Percentiles rank a stretch among this genome's conserved stretches.
phyloP scores from a whole-genome alignment of 257 asterid genomes.

The Paraleonurus japonicus region DNA sequence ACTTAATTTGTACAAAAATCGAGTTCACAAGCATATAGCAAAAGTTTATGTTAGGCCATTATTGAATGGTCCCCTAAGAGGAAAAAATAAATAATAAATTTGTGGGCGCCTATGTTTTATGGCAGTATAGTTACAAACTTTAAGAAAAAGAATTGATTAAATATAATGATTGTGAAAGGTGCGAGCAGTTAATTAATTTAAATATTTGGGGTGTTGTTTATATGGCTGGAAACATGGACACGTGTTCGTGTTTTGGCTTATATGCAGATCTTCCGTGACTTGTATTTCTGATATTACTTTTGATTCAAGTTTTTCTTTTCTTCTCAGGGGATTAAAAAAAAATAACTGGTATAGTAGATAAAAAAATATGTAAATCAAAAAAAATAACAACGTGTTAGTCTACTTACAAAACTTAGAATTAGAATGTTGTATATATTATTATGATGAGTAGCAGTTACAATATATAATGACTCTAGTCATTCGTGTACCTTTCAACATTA shows the following conservation, averaged over 20 bases:
- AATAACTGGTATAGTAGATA: too few species aligned
- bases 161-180: slow-evolving; percentile 28
- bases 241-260: slow-evolving; percentile 28
- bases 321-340: too few species aligned
- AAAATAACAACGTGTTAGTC: too few species aligned
- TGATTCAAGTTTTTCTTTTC: not conserved
- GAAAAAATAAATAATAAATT: not conserved
- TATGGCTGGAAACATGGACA: slow-evolving; percentile 50
- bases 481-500: too few species aligned
- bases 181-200: slow-evolving; percentile 17
- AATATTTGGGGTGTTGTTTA: slow-evolving; percentile 20
- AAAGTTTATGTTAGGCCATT: slow-evolving; percentile 3
- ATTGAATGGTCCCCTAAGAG: slow-evolving; percentile 27
- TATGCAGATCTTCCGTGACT: not conserved
- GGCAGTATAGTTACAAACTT: not conserved
- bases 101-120: slow-evolving; percentile 12
- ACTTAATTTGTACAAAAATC: not conserved
- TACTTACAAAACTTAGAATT: too few species aligned
- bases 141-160: not conserved
- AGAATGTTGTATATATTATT: too few species aligned
- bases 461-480: too few species aligned
- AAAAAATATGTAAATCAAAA: too few species aligned
- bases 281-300: not conserved
- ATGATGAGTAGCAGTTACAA: too few species aligned
- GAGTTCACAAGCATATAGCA: not conserved